Evolutionary conservation across 2,329 filamentous ascomycete species (phyloP).

Genomic region (Tolypocladium guangdongense): DNA sequence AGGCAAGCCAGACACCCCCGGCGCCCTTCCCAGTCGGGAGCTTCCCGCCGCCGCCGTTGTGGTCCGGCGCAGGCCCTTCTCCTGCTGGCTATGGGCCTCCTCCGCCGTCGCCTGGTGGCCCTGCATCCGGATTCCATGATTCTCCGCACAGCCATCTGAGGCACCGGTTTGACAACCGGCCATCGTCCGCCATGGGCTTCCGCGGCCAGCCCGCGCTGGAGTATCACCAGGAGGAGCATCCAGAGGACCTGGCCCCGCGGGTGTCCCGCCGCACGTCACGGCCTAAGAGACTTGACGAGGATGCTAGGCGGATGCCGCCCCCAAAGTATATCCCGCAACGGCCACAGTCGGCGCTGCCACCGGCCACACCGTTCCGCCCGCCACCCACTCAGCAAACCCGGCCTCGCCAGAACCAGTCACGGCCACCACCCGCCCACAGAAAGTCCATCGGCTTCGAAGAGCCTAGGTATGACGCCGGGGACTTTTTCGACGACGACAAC

Average conservation of each 20-base stretch:
- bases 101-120: constrained; percentile 16
- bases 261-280: constrained; percentile 31
- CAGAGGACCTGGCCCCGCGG: constrained; percentile 25
- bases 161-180: constrained; percentile 22
- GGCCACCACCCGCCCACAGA: constrained; percentile 16
- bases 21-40: constrained; percentile 14
- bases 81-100: constrained; percentile 14
- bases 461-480: neutral
- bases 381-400: constrained; percentile 13
- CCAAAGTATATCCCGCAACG: constrained; percentile 23
- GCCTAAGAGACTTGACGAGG: constrained; percentile 30
- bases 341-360: constrained; percentile 22
- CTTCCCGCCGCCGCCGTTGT: constrained; percentile 20
- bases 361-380: constrained; percentile 17
- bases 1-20: constrained; percentile 12
- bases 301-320: constrained; percentile 38
- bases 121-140: constrained; percentile 19
- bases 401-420: constrained; percentile 16
- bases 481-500: constrained; percentile 21
- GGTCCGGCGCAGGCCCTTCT: constrained; percentile 10
- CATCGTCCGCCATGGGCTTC: constrained; percentile 30
- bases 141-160: constrained; percentile 18
- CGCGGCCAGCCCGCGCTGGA: constrained; percentile 12
- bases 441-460: constrained; percentile 20
- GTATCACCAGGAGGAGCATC: constrained; percentile 29